Evolutionary conservation across 2,329 filamentous ascomycete species (phyloP).

Genomic region (Fusarium ambrosium): DNA sequence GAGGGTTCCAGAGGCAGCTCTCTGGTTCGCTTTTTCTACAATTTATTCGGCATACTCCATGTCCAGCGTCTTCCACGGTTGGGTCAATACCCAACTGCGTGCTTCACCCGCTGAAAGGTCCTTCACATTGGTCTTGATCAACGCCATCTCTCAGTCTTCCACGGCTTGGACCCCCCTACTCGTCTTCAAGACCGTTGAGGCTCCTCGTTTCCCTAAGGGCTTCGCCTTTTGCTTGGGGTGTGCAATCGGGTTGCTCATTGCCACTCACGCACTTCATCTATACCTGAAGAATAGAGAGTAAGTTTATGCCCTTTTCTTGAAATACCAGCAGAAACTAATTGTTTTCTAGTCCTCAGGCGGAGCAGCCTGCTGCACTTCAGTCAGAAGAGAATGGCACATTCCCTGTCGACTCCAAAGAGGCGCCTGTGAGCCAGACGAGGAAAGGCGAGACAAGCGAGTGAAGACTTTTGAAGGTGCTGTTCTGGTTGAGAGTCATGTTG

Average conservation of each 20-base stretch:
- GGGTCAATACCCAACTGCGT: slow-evolving; percentile 65
- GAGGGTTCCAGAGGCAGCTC: slow-evolving; percentile 63
- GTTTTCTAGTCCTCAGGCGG: slow-evolving; percentile 2
- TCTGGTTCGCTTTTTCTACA: slow-evolving; percentile 56
- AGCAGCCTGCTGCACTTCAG: not conserved
- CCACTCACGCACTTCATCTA: slow-evolving; percentile 1
- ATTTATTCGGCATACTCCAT: slow-evolving; percentile 64
- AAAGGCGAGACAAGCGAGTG: not conserved
- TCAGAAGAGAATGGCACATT: slow-evolving; percentile 3
- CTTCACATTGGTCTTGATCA: slow-evolving; percentile 65
- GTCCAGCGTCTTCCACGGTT: slow-evolving; percentile 68
- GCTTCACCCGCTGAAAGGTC: slow-evolving; percentile 62
- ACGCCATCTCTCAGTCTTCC: slow-evolving; percentile 64
- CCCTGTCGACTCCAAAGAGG: not conserved
- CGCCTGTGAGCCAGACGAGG: not conserved
- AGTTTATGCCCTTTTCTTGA: not conserved
- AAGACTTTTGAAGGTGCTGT: not conserved
- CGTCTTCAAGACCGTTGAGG: slow-evolving; percentile 58
- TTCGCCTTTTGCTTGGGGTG: slow-evolving; percentile 52
- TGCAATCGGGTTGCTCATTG: not conserved
- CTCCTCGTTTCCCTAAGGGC: slow-evolving; percentile 53
- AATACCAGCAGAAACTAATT: not conserved
- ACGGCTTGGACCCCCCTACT: slow-evolving; percentile 68
- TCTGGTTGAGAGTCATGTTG: not conserved
- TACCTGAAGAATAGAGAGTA: slow-evolving; percentile 10